phyloP scores from a whole-genome alignment of 2,329 filamentous ascomycete species.

The Scytalidium sp. region DNA sequence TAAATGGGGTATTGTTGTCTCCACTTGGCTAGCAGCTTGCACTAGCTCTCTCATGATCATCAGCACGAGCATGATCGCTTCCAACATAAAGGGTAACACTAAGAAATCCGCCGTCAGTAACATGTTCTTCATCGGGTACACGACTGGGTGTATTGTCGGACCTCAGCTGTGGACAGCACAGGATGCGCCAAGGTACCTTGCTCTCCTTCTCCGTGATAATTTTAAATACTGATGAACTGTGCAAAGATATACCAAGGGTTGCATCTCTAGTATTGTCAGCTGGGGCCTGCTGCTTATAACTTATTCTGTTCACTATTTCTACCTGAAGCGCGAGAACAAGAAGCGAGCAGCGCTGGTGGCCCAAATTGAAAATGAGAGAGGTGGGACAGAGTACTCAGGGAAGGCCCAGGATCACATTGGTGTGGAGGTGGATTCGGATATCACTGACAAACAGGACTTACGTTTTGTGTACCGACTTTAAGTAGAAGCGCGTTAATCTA shows the following conservation, averaged over 20 bases:
- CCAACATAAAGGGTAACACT: constrained; percentile 50
- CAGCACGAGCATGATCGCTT: constrained; percentile 40
- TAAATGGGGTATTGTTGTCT: constrained; percentile 45
- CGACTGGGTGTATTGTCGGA: constrained; percentile 40
- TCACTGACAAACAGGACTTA: constrained; percentile 12
- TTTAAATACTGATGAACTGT: constrained; percentile 32
- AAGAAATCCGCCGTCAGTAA: constrained; percentile 44
- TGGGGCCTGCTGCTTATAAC: constrained; percentile 37
- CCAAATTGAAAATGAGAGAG: not conserved
- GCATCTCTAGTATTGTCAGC: constrained; percentile 41
- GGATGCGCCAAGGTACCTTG: constrained; percentile 26
- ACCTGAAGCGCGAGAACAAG: constrained; percentile 34
- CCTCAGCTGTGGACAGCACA: constrained; percentile 46
- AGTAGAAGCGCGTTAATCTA: too few species aligned
- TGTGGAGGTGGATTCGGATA: constrained; percentile 6
- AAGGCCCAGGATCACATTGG: not conserved
- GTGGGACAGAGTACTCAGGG: not conserved
- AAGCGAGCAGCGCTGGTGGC: constrained; percentile 6
- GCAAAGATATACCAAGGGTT: constrained; percentile 24
- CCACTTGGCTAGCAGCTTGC: constrained; percentile 44
- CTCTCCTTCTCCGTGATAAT: not conserved
- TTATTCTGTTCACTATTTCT: constrained; percentile 30
- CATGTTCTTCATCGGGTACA: constrained; percentile 49
- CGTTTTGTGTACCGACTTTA: constrained; percentile 9
- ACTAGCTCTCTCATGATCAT: constrained; percentile 40